Evolutionary conservation across 371 early-diverging fungal species (phyloP).

Genomic region (Mortierella sp.): DNA sequence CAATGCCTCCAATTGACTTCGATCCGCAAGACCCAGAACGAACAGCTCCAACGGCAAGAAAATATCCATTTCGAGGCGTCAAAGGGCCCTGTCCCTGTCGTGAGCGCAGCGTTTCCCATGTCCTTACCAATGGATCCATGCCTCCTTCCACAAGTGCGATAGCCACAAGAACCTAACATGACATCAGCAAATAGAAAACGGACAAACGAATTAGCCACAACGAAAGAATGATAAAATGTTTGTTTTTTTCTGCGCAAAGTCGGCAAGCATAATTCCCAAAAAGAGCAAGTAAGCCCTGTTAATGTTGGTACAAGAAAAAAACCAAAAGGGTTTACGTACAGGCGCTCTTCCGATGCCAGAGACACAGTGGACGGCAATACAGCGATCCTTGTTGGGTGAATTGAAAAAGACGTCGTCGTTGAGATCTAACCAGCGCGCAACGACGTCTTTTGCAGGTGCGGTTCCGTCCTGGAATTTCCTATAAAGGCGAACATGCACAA

Average conservation of each 20-base stretch:
- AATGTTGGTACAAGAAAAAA: background rate
- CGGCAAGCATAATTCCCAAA: background rate
- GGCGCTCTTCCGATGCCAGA: conserved; percentile 84
- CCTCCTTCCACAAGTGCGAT: conserved; percentile 77
- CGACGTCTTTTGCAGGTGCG: conserved; percentile 60
- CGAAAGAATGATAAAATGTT: background rate
- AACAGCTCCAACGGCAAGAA: background rate
- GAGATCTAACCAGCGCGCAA: conserved; percentile 60
- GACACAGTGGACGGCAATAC: conserved; percentile 80
- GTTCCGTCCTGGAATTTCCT: conserved; percentile 74
- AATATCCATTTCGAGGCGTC: background rate
- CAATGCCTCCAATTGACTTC: conserved; percentile 2
- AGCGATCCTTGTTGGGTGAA: conserved; percentile 23
- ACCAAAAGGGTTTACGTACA: conserved; percentile 50
- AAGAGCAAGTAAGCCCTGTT: background rate
- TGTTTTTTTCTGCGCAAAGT: background rate
- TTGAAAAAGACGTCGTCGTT: conserved; percentile 57
- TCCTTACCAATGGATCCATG: conserved; percentile 73
- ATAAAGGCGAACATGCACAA: background rate
- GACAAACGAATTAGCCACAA: background rate
- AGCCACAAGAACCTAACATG: conserved; percentile 67
- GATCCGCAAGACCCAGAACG: conserved; percentile 4
- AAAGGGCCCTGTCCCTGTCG: background rate
- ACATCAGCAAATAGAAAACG: background rate
- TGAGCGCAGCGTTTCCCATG: background rate